phyloP scores from a whole-genome alignment of 108 stramenopile genomes.

The Skeletonema menzelii region DNA sequence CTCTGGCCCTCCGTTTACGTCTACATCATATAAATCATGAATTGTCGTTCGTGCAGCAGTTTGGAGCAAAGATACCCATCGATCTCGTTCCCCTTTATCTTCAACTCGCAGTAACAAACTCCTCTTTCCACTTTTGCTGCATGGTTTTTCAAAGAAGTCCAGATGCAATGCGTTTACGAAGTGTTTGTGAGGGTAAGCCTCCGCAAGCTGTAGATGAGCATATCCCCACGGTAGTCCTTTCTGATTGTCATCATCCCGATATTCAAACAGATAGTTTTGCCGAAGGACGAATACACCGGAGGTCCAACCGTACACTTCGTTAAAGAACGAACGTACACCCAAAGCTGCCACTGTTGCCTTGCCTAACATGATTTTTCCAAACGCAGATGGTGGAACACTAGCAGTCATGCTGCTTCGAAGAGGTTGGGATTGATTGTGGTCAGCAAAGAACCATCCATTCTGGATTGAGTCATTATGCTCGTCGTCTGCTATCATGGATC shows the following conservation, averaged over 20 bases:
- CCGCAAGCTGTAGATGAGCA: constrained; percentile 67
- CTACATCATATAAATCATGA: constrained; percentile 68
- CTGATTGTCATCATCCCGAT: constrained; percentile 42
- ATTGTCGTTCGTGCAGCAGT: constrained; percentile 61
- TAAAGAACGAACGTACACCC: constrained; percentile 38
- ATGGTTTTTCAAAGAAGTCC: constrained; percentile 77
- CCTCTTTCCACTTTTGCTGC: constrained; percentile 65
- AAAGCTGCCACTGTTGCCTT: constrained; percentile 61
- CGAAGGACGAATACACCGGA: constrained; percentile 60
- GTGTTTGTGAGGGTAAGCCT: constrained; percentile 49
- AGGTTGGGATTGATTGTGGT: constrained; percentile 37
- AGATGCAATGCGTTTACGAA: constrained; percentile 69
- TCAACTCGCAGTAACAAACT: constrained; percentile 64
- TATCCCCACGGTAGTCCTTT: constrained; percentile 65
- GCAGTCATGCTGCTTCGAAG: constrained; percentile 9
- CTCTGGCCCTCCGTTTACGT: constrained; percentile 40
- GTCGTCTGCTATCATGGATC: constrained; percentile 32
- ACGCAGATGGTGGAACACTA: constrained; percentile 19
- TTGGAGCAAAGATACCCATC: constrained; percentile 70
- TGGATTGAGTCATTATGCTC: constrained; percentile 10
- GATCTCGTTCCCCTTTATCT: constrained; percentile 57
- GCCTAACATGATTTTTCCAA: constrained; percentile 65
- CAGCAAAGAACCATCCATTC: constrained; percentile 46
- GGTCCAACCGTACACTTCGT: constrained; percentile 62
- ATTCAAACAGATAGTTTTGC: constrained; percentile 85